Evolutionary conservation across 352 stramenopile species (phyloP), one percentile per base, ranked within the genome.

Genomic region (Phytophthora pistaciae): DNA sequence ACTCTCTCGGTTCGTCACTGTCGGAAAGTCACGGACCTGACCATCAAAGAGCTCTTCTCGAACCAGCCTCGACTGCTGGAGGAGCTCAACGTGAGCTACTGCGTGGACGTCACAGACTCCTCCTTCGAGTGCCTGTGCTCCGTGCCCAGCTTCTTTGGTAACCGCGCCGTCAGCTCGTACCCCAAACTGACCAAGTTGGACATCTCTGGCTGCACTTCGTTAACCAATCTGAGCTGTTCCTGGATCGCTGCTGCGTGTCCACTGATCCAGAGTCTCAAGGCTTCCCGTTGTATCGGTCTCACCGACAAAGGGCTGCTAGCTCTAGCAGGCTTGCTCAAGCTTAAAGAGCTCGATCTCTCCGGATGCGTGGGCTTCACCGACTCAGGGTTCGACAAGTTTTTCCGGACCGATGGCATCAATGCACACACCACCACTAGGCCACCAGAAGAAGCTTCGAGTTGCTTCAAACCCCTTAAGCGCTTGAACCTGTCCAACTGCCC

Each of bases 171-270:
- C 9, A 75, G 72, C 8, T 77, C 72, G 13, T 93, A 93, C 42
- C 72, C 78, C 13, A 64, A 67, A 29, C 44, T 92, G 11, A n/a
- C 46, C 10, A 73, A 69, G 10, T 46, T 94, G 10, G 84, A 96
- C 55, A 67, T 96, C 20, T 90, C 85, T 1, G 81, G 78, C 3
- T 92, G 85, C 36, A 53, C 23, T 3, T 61, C 29, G 1, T 56
- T 94, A 33, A 92, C 87, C 6, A 83, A 80, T 31, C 74, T 93
- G 7, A 78, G 73, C 21, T 91, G 80, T 49, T 81, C 74, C 14
- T 92, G 79, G 72, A 85, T 96, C 29, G 74, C 83, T n/a, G 77
- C 85, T 2, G 79, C 83, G 1, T 93, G 83, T 75, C 87, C 88
- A 40, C 72, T 85, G 40, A 59, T 96, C 11, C 48, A 70, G 14